phyloP scores from a whole-genome alignment of 768 basidiomycete species.

The Suillus fuscotomentosus region DNA sequence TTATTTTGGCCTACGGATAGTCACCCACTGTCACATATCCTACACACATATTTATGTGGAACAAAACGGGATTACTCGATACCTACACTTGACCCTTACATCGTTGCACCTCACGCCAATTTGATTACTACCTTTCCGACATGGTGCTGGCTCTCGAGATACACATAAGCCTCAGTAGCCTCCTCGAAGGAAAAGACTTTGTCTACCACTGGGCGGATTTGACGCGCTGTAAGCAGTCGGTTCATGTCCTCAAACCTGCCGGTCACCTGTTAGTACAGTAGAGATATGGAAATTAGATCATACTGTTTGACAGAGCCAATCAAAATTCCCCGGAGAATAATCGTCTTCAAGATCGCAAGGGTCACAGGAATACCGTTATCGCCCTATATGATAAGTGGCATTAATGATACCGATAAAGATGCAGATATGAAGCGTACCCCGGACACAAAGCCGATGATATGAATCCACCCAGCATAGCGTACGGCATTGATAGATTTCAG shows the following conservation, averaged over 20 bases:
- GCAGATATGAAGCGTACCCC: slow-evolving; percentile 25
- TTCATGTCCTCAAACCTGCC: slow-evolving; percentile 54
- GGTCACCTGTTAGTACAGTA: neutral
- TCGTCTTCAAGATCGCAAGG: slow-evolving; percentile 38
- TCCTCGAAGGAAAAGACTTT: slow-evolving; percentile 59
- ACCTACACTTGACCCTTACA: neutral
- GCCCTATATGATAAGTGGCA: slow-evolving; percentile 12
- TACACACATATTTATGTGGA: neutral
- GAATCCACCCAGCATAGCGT: slow-evolving; percentile 42
- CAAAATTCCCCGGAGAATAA: slow-evolving; percentile 49
- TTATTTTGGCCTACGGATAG: too few relatives aligned
- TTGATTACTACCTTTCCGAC: slow-evolving; percentile 62
- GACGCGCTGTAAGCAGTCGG: slow-evolving; percentile 42
- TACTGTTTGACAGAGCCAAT: slow-evolving; percentile 61
- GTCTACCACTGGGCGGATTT: slow-evolving; percentile 51
- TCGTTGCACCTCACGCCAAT: slow-evolving; percentile 23
- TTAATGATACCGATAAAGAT: neutral
- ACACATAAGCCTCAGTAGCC: slow-evolving; percentile 48
- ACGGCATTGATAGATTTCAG: slow-evolving; percentile 39
- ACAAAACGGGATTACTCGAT: neutral
- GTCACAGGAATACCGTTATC: slow-evolving; percentile 29
- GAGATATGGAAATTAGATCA: slow-evolving; percentile 14
- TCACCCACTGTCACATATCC: neutral
- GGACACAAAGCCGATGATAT: slow-evolving; percentile 52
- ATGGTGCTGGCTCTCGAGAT: slow-evolving; percentile 54